Evolutionary conservation across 1,284 basidiomycete species (phyloP).

Genomic region (Leucoagaricus sp.): DNA sequence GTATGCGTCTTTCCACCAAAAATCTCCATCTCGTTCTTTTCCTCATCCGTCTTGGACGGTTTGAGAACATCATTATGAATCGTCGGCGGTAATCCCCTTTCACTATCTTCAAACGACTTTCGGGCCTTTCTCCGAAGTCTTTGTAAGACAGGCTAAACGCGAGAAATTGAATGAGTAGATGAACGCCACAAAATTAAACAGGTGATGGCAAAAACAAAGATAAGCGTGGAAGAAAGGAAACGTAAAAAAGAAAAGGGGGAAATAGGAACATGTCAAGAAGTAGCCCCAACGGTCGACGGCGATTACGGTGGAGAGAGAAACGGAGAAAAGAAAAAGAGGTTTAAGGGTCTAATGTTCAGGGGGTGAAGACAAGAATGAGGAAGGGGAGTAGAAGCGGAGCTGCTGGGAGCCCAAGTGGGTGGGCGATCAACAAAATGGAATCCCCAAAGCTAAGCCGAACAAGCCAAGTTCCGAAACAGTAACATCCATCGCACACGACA

Average conservation of each 20-base stretch:
- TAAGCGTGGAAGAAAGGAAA: neutral
- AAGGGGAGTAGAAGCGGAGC: neutral
- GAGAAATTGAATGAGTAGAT: slow-evolving; percentile 13
- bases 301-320: neutral
- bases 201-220: neutral
- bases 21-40: slow-evolving; percentile 67
- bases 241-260: neutral
- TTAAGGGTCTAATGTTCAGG: too few species aligned
- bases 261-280: neutral
- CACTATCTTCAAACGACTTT: slow-evolving; percentile 47
- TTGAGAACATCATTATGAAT: slow-evolving; percentile 60
- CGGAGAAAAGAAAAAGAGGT: too few species aligned
- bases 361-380: neutral
- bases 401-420: neutral
- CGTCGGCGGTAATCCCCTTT: slow-evolving; percentile 42
- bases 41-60: slow-evolving; percentile 40
- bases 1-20: slow-evolving; percentile 72
- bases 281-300: neutral
- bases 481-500: too few species aligned
- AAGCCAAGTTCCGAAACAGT: neutral
- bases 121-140: slow-evolving; percentile 65
- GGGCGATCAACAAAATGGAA: neutral
- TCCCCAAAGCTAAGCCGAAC: neutral
- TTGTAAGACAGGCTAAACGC: slow-evolving; percentile 53
- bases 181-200: neutral